Base-by-base conservation (phyloP, 2,329 filamentous ascomycete genomes). In the Corinectria fuckeliana region DNA sequence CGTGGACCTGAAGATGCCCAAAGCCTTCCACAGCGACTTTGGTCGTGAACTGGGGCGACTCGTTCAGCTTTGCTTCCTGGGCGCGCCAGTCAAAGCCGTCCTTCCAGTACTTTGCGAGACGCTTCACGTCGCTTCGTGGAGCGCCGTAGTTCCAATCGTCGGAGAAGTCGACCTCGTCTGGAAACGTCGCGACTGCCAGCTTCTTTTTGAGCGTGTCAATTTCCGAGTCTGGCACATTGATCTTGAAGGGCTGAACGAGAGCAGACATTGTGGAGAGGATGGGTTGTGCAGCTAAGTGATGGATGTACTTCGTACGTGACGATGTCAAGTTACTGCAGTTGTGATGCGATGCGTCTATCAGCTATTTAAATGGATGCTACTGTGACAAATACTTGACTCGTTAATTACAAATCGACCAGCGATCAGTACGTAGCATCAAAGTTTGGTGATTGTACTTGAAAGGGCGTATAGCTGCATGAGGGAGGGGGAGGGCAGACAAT, bases 21-120 rank as follows among this genome's bases (percentile, higher is more conserved):
- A 88, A 90, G 0, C 82, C 84, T 5, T 87, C 80, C 0, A 89
- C 80, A 0, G 74, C 58, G 5, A 91, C 74, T 1, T 72, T 72
- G 0, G 82, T 82, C 2, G 75, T 80, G 71, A 81, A 89, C 21
- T 90, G 86, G 0, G 85, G 82, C 9, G 89, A 72, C 39, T 79
- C 60, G 67, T 91, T 91, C 6, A 91, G 67, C 50, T 80, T 78
- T 3, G 78, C 75, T 71, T 91, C 88, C 14, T 82, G 78, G 21
- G 78, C 77, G 8, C 85, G 80, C 88, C 88, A 91, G 67, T 89
- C 81, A 71, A 85, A 90, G n/a, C 81, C 80, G 9, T 75, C 64
- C 25, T 63, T 63, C 78, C 78, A 80, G 58, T 75, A 70, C 2
- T 66, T 58, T 1, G 70, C 71, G 14, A 81, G 69, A 4, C 78